These are phyloP conservation scores for Hansenula lynferdii DNA, from an alignment of 1,139 yeast species.

Conservation along the genomic window DNA sequence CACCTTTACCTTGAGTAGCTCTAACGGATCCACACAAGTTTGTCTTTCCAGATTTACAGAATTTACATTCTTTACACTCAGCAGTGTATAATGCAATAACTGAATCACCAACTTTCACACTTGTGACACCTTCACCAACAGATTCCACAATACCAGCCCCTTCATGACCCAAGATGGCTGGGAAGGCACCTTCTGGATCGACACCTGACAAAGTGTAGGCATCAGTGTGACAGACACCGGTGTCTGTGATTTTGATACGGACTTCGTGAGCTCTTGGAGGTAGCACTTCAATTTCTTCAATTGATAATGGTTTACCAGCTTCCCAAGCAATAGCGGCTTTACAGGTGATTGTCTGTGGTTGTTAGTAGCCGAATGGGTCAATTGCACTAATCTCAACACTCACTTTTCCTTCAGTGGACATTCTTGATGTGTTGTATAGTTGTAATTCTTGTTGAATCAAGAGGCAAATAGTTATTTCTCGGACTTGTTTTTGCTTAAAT, in stretches of 20 bases:
- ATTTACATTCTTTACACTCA: constrained; percentile 92
- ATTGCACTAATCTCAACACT: background rate
- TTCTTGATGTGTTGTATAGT: background rate
- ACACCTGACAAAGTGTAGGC: constrained; percentile 92
- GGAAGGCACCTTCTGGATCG: constrained; percentile 97
- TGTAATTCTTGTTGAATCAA: no score
- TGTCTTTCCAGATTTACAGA: constrained; percentile 93
- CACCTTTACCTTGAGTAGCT: constrained; percentile 88
- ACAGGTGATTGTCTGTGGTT: constrained; percentile 47
- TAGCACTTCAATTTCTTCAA: constrained; percentile 85
- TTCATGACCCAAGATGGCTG: constrained; percentile 89
- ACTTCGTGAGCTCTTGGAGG: constrained; percentile 98
- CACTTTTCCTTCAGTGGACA: constrained; percentile 3
- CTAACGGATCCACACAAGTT: constrained; percentile 89
- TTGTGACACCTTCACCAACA: constrained; percentile 88
- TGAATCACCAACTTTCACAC: constrained; percentile 83
- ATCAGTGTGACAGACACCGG: constrained; percentile 98
- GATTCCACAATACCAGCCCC: constrained; percentile 96
- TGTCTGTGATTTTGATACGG: constrained; percentile 77
- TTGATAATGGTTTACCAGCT: constrained; percentile 76
- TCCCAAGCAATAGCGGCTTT: constrained; percentile 98
- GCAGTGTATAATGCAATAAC: constrained; percentile 94
- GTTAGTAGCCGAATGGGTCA: background rate
- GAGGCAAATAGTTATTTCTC: no score
- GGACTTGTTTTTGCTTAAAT: no score